Evolutionary conservation across 441 rosid genomes (phyloP), one percentile per base, ranked within the genome.

Genomic region (Corymbia calophylla): DNA sequence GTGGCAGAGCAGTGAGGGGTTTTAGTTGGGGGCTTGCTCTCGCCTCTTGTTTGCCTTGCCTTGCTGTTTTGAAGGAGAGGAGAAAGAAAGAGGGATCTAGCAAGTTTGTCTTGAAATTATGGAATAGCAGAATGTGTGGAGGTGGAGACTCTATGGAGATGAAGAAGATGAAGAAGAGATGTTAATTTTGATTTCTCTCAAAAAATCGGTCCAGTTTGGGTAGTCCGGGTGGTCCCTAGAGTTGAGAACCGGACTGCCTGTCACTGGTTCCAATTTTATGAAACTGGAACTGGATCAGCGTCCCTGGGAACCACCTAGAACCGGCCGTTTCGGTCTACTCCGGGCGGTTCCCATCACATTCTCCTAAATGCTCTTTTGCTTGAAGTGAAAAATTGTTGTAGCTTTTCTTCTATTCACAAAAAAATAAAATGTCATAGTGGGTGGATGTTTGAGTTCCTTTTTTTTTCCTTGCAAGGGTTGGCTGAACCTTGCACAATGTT

Each of bases 291-390:
- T 13, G 25, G 64, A 58, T 29, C 0, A 0, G 64, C 5, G 62
- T 29, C 64, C 64, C 25, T 58, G 64, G 64, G 64, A 58, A 58
- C 14, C 25, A 3, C 3, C 64, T 0, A 25, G 64, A 58, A 58
- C 1, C 64, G 25, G 64, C 64, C 2, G 29, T 27, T 48, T 10
- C 51, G 2, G 51, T 58, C 64, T 29, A 58, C n/a, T 58, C 1
- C 5, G 0, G 64, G 64, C 14, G n/a, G n/a, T 58, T 58, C 25
- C 0, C 1, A 1, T 58, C 25, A n/a, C 64, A 58, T 1, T 1
- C 23, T 23, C 64, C 64, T 10, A 58, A 58, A 23, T 58, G 51
- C 51, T 21, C 17, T 73, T 44, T 14, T 39, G 51, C 84, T 25
- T 73, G n/a, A 77, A 77, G 51, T 77, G 51, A 77, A 70, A 73